phyloP scores from a whole-genome alignment of 2,329 filamentous ascomycete genomes.

The Cryoendolithus antarcticus region DNA sequence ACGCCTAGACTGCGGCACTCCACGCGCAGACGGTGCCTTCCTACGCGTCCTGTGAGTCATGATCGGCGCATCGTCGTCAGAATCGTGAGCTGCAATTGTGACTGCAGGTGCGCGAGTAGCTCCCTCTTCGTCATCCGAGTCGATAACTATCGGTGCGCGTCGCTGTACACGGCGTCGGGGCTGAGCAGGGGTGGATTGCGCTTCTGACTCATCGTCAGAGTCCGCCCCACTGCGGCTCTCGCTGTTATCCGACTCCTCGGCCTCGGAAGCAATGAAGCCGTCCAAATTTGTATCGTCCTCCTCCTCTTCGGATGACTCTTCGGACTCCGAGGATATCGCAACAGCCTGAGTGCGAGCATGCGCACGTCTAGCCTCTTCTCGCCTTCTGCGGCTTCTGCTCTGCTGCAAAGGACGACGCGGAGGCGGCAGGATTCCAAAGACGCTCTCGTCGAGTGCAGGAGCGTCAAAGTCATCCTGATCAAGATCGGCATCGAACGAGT shows the following conservation, averaged over 20 bases:
- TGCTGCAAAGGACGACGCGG: constrained; percentile 2
- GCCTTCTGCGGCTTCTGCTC: constrained; percentile 1
- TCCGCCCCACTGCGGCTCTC: constrained; percentile 7
- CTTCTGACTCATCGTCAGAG: constrained; percentile 12
- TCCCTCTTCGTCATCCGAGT: constrained; percentile 1
- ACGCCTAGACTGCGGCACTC: not conserved
- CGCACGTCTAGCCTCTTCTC: constrained; percentile 1
- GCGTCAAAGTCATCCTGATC: constrained; percentile 10
- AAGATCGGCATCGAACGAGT: constrained; percentile 5
- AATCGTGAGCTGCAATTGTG: not conserved
- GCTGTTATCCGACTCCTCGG: constrained; percentile 4
- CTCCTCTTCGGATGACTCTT: constrained; percentile 5
- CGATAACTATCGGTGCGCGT: constrained; percentile 3
- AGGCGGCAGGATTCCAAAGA: constrained; percentile 1
- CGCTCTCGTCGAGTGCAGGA: constrained; percentile 6
- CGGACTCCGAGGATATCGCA: constrained; percentile 4
- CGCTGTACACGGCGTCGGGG: not conserved
- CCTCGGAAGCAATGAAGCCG: constrained; percentile 9
- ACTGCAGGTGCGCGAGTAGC: not conserved
- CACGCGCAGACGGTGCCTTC: constrained; percentile 1
- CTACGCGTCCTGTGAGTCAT: constrained; percentile 9
- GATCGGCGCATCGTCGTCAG: constrained; percentile 11
- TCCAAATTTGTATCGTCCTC: constrained; percentile 11
- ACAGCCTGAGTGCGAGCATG: constrained; percentile 10
- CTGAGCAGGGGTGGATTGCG: constrained; percentile 1